Conservation (phyloP, 2,329 filamentous ascomycete genomes). For the Fusarium proliferatum region DNA sequence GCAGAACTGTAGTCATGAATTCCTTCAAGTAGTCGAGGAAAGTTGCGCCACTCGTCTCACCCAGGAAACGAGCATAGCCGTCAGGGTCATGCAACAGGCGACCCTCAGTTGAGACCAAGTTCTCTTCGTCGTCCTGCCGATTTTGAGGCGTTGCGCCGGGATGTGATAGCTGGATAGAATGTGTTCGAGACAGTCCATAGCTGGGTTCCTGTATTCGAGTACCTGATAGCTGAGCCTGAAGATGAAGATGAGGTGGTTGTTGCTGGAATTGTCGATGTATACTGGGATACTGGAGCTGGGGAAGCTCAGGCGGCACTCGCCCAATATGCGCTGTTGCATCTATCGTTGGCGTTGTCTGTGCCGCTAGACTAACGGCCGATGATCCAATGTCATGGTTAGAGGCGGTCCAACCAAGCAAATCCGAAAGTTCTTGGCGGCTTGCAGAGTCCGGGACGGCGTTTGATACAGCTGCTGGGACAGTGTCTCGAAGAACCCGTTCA, state of each 20-base stretch:
- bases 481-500: slow-evolving; percentile 53
- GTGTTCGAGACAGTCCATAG: slow-evolving; percentile 11
- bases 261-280: slow-evolving; percentile 27
- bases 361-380: slow-evolving; percentile 8
- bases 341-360: slow-evolving; percentile 15
- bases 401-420: slow-evolving; percentile 39
- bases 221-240: slow-evolving; percentile 18
- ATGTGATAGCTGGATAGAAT: slow-evolving; percentile 8
- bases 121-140: slow-evolving; percentile 41
- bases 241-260: slow-evolving; percentile 6
- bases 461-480: slow-evolving; percentile 44
- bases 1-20: slow-evolving; percentile 56
- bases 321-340: slow-evolving; percentile 5
- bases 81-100: slow-evolving; percentile 57
- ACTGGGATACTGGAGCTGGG: slow-evolving; percentile 29
- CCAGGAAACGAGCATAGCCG: slow-evolving; percentile 59
- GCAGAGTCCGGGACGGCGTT: slow-evolving; percentile 44
- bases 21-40: slow-evolving; percentile 62
- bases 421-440: slow-evolving; percentile 50
- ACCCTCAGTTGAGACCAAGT: slow-evolving; percentile 48
- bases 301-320: slow-evolving; percentile 13
- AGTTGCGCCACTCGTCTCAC: slow-evolving; percentile 61
- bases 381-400: slow-evolving; percentile 22
- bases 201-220: slow-evolving; percentile 17
- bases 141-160: slow-evolving; percentile 5